A percentile compares a stretch with the other conserved stretches of the same genome.
These are phyloP conservation scores for Aaosphaeria arxii DNA, from an alignment of 2,329 filamentous ascomycete genomes.

Conservation along the genomic window DNA sequence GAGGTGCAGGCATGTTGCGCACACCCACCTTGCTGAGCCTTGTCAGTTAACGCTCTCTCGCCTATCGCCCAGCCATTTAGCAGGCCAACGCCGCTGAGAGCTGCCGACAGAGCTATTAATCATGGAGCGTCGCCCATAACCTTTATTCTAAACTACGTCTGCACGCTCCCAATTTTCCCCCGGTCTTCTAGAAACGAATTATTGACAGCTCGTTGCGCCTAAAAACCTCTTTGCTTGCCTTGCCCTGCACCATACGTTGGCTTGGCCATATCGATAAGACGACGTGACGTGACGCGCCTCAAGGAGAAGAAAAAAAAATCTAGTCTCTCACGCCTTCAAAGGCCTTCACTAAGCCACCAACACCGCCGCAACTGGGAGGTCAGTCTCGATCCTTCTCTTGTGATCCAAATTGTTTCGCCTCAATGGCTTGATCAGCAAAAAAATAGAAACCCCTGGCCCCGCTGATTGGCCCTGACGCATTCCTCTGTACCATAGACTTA, in stretches of 20 bases:
- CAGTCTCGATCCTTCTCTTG: neutral
- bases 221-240: neutral
- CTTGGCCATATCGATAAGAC: constrained; percentile 21
- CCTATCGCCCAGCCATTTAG: constrained; percentile 15
- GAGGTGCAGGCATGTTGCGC: constrained; percentile 24
- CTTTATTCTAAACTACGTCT: constrained; percentile 6
- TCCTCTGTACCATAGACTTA: constrained; percentile 21
- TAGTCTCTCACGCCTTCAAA: constrained; percentile 5
- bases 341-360: constrained; percentile 6
- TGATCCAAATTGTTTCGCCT: constrained; percentile 5
- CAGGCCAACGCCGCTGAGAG: constrained; percentile 16
- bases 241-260: constrained; percentile 1
- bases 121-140: constrained; percentile 16
- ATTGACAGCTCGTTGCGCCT: too few relatives aligned
- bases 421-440: constrained; percentile 14
- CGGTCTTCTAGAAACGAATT: too few relatives aligned
- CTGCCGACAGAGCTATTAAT: constrained; percentile 20
- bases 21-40: constrained; percentile 19
- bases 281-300: neutral
- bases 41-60: constrained; percentile 15
- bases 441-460: constrained; percentile 2
- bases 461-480: constrained; percentile 18
- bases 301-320: constrained; percentile 3
- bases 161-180: neutral
- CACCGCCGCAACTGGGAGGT: constrained; percentile 14